Evolutionary conservation across 2,329 filamentous ascomycete species (phyloP).

Genomic region (Beauveria australis): DNA sequence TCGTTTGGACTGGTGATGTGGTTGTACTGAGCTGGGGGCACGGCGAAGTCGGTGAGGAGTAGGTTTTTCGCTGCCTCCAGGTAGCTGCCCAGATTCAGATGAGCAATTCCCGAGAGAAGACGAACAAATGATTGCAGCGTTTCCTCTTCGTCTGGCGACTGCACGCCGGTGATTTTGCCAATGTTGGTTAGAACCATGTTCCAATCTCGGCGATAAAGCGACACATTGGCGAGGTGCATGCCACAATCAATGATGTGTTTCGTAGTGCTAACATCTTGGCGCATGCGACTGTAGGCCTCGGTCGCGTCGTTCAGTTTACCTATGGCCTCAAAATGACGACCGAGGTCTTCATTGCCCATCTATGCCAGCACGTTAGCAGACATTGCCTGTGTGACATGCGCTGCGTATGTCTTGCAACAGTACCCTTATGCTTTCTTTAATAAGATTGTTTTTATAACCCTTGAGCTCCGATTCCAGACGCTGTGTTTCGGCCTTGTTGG

Average conservation of each 20-base stretch:
- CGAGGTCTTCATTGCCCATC: constrained; percentile 94
- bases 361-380: constrained; percentile 27
- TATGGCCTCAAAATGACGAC: constrained; percentile 69
- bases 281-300: constrained; percentile 78
- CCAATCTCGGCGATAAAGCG: constrained; percentile 73
- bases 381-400: neutral
- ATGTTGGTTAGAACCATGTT: constrained; percentile 51
- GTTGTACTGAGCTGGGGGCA: constrained; percentile 48
- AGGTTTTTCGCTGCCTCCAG: constrained; percentile 64
- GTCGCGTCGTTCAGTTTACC: constrained; percentile 66
- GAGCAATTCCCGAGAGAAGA: constrained; percentile 42
- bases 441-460: constrained; percentile 91
- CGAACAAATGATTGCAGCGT: constrained; percentile 41
- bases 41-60: constrained; percentile 49
- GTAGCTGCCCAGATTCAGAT: constrained; percentile 39
- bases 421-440: constrained; percentile 94
- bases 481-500: constrained; percentile 61
- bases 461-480: constrained; percentile 80
- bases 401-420: neutral
- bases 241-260: constrained; percentile 79
- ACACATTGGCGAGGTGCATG: constrained; percentile 67
- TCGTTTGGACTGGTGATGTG: constrained; percentile 77
- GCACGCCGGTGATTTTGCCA: constrained; percentile 53
- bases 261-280: constrained; percentile 76
- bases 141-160: constrained; percentile 37